Percentiles rank a stretch among this genome's conserved stretches.
phyloP scores from a whole-genome alignment of 345 rosid species.

The Eucalyptus brandiana region DNA sequence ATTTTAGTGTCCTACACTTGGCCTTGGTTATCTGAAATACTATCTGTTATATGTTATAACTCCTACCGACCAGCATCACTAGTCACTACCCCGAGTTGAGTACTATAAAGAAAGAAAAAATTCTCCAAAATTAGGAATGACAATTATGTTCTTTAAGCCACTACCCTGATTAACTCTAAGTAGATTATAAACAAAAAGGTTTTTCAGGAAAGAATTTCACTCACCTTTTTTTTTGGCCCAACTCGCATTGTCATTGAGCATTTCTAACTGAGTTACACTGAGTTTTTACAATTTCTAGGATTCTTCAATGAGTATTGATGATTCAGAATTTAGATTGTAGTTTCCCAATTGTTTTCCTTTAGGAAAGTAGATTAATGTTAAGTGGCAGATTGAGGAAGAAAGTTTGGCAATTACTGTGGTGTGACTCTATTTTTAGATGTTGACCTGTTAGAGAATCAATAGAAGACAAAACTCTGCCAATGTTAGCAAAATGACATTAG shows the following conservation, averaged over 20 bases:
- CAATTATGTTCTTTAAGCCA: neutral
- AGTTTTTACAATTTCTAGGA: neutral
- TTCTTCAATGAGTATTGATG: neutral
- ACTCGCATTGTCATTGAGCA: neutral
- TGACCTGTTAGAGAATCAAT: neutral
- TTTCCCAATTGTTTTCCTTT: neutral
- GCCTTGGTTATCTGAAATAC: neutral
- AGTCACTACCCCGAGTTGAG: neutral
- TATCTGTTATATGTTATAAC: neutral
- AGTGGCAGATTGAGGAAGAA: neutral
- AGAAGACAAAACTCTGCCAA: neutral
- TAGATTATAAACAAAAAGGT: neutral
- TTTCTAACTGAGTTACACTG: neutral
- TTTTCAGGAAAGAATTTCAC: neutral
- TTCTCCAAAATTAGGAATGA: neutral
- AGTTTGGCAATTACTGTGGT: neutral
- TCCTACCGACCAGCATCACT: neutral
- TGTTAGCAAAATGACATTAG: neutral
- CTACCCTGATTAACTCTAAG: neutral
- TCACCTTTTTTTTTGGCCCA: neutral
- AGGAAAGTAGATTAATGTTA: neutral
- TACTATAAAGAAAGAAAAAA: neutral
- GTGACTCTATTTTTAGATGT: neutral
- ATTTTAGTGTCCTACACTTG: neutral
- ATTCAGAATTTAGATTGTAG: neutral